Base-by-base conservation (phyloP, 768 basidiomycete genomes). In the Pleurotus platypus region DNA sequence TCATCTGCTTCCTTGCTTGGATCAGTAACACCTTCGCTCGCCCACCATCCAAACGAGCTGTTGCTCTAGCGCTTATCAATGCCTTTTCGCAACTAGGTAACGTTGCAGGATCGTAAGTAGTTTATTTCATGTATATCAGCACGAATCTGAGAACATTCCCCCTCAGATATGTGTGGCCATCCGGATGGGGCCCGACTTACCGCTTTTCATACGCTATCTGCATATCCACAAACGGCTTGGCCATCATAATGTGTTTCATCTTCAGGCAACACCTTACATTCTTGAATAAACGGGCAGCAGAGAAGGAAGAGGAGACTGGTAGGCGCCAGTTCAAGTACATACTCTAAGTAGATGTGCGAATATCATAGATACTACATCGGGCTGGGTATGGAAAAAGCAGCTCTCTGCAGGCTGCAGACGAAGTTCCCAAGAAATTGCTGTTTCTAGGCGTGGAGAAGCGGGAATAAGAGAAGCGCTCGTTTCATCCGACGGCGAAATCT, bases 31-130 rank as follows among this genome's bases (percentile, higher is more conserved):
- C 78, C n/a, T 73, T 82, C 15, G 67, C 76, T 5, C 67, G 83
- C n/a, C 86, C 93, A 22, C 79, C 91, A 4, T 84, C 87, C n/a
- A 95, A 94, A 70, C 85, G 93, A 4, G 89, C 93, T 2, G 87
- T 94, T n/a, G 87, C 87, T 11, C 76, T 96, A 48, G 93, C 92
- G 1, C 71, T 90, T 59, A 82, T 94, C 64, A 93, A 94, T 68
- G 83, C 86, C 42, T 83, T 92, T 65, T 87, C 87, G 7, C 86
- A 91, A 64, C 76, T 91, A 2, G 94, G 94, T 0, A 95, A 95
- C 72, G 78, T 96, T 42, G 73, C 85, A 43, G 93, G 93, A 60
- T 86, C 91, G 76, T 94, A 75, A 73, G 84, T 81, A 56, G 48
- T 46, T 15, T 24, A 40, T 47, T 47, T 40, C 12, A 27, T 46